Base-by-base conservation (phyloP, 208 protist species). In the Trypanosoma brucei region DNA sequence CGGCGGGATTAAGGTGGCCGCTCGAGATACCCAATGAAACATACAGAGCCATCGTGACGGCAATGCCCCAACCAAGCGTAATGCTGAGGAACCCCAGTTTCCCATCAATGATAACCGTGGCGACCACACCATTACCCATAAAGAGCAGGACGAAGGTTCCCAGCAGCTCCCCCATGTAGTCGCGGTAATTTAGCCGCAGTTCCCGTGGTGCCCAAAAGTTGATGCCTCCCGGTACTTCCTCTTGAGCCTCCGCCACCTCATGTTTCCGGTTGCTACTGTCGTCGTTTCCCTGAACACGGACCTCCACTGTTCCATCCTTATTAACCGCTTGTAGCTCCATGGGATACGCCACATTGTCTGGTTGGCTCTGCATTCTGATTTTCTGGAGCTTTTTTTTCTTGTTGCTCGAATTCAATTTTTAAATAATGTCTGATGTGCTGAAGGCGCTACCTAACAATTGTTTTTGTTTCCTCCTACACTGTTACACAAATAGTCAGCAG, bases 81-180 rank as follows among this genome's bases (percentile, higher is more conserved):
- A 80, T 55, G 3, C 56, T 52, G 30, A 86, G 53, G 54, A 70
- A 78, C 22, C 9, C 11, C 33, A 52, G 58, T 22, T 65, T 34
- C 3, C 30, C 13, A 49, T 39, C 50, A 33, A 84, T 66, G 2
- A 11, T 57, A 4, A 48, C 63, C 33, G 72, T 76, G 11, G 79
- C 72, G 9, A 50, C 44, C 39, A 78, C 72, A 39, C 76, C 72
- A 59, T 68, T 52, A 52, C 79, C 79, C 35, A 83, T 72, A n/a
- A 75, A 69, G 39, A 86, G 37, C 14, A 86, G 62, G 33, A 85
- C 61, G 42, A 81, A 74, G 30, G 72, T 81, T 42, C 79, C 79
- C 22, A 78, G 70, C 55, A 79, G 83, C 73, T 83, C 76, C n/a
- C 67, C 64, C 39, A 83, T 55, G 62, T 83, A 81, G 65, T 83